Evolutionary conservation across 257 asterid species (phyloP), one percentile per base, ranked within the genome.

Genomic region (Striga asiatica): DNA sequence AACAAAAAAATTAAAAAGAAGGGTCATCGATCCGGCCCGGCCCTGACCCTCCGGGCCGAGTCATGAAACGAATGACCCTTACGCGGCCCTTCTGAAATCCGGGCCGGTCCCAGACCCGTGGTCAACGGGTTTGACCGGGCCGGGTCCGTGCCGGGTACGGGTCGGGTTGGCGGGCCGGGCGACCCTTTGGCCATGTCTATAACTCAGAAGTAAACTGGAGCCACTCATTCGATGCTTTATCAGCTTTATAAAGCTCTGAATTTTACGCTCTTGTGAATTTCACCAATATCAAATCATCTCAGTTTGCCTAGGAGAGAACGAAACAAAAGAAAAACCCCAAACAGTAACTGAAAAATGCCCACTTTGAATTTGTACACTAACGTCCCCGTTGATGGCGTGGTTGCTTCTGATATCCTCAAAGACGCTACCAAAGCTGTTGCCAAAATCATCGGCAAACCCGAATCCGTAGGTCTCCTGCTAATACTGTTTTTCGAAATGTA

Each of bases 351-450:
- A 70, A 38, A 41, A 66, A 91, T 91, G 98, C 98, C 98, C 19
- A 84, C 96, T 1, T 70, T 91, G 81, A 91, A 84, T 74, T 56
- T 91, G 67, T 84, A 64, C 78, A 82, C 81, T 47, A 91, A 91
- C 59, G 72, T 87, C 35, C 98, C 98, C 5, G 96, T 91, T 20
- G 98, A 91, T 51, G 79, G 88, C 2, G 96, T 91, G 7, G 82
- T 84, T 17, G 96, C 92, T 55, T 91, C 98, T 32, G 96, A 91
- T 57, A 82, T 91, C 57, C 95, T 91, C 54, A 81, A 78, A 60
- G 96, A 91, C 76, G 95, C 96, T 24, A 81, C 96, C 25, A 91
- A 87, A 80, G 96, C 98, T 13, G 96, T 91, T 42, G 88, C 96
- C 54, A 87, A 78, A 62, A 87, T 77, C 69, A 77, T 91, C 38